These are phyloP conservation scores for Thermomyces lanuginosus DNA, from an alignment of 2,329 filamentous ascomycete species.

Conservation along the genomic window DNA sequence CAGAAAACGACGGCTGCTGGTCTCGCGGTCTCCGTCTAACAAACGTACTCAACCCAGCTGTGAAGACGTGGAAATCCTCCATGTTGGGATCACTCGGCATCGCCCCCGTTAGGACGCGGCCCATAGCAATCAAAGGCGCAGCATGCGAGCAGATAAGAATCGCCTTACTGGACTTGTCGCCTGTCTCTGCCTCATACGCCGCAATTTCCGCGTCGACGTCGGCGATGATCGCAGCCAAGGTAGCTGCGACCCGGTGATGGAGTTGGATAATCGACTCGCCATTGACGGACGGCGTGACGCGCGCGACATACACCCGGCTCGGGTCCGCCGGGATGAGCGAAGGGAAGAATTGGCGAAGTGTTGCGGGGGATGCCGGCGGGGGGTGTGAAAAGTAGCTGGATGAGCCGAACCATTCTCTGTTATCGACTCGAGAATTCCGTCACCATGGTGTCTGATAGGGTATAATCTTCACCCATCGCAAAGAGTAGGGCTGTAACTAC, in stretches of 20 bases:
- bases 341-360: conserved; percentile 50
- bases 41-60: conserved; percentile 63
- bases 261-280: conserved; percentile 70
- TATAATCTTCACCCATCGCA: too few relatives aligned
- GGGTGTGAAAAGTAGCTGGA: conserved; percentile 71
- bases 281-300: conserved; percentile 50
- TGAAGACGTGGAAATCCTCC: conserved; percentile 75
- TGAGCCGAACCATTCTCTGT: conserved; percentile 78
- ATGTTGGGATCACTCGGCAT: conserved; percentile 55
- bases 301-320: conserved; percentile 36
- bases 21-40: conserved; percentile 25
- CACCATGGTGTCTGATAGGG: neutral
- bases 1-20: conserved; percentile 2
- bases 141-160: conserved; percentile 80
- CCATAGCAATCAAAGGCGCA: conserved; percentile 72
- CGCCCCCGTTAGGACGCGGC: conserved; percentile 60
- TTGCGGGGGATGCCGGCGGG: conserved; percentile 47
- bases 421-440: neutral
- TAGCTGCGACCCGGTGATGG: conserved; percentile 60
- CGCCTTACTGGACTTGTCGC: conserved; percentile 38
- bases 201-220: conserved; percentile 46
- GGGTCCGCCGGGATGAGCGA: conserved; percentile 34
- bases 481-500: too few relatives aligned
- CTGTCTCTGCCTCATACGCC: conserved; percentile 16
- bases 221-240: conserved; percentile 53